These are phyloP conservation scores for Ceratocystis alfenasii DNA, from an alignment of 2,329 filamentous ascomycete species.

Conservation along the genomic window DNA sequence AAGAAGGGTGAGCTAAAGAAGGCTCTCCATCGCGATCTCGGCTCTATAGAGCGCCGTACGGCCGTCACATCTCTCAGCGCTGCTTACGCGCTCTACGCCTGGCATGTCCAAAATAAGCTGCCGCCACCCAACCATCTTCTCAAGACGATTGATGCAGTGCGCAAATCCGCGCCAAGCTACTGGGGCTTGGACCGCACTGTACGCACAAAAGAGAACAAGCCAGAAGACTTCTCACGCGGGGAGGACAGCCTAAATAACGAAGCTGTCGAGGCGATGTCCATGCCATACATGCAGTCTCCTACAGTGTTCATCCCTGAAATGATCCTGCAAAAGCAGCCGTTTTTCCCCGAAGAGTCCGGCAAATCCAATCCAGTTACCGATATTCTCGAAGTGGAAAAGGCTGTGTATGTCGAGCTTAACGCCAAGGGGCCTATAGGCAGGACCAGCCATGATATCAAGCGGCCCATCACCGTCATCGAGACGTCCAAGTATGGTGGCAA, in stretches of 20 bases:
- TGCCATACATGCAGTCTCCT: conserved; percentile 24
- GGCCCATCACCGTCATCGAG: conserved; percentile 32
- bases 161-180: conserved; percentile 18
- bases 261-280: conserved; percentile 18
- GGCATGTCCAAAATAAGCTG: conserved; percentile 15
- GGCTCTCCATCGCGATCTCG: conserved; percentile 19
- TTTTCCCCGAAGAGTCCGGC: conserved; percentile 21
- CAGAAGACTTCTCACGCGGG: conserved; percentile 16
- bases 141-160: conserved; percentile 13
- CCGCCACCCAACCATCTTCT: conserved; percentile 8
- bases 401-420: conserved; percentile 22
- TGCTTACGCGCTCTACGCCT: conserved; percentile 12
- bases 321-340: conserved; percentile 22
- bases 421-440: conserved; percentile 18
- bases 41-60: conserved; percentile 17
- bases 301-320: conserved; percentile 27
- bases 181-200: conserved; percentile 17
- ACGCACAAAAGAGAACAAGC: conserved; percentile 12
- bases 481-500: conserved; percentile 33
- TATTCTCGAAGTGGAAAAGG: conserved; percentile 23
- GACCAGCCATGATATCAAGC: conserved; percentile 25
- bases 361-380: conserved; percentile 18
- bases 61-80: conserved; percentile 19
- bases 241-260: conserved; percentile 20
- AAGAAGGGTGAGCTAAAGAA: conserved; percentile 19